Evolutionary conservation across 108 stramenopile genomes (phyloP), one percentile per base, ranked within the genome.

Genomic region (Poteriospumella lacustris): DNA sequence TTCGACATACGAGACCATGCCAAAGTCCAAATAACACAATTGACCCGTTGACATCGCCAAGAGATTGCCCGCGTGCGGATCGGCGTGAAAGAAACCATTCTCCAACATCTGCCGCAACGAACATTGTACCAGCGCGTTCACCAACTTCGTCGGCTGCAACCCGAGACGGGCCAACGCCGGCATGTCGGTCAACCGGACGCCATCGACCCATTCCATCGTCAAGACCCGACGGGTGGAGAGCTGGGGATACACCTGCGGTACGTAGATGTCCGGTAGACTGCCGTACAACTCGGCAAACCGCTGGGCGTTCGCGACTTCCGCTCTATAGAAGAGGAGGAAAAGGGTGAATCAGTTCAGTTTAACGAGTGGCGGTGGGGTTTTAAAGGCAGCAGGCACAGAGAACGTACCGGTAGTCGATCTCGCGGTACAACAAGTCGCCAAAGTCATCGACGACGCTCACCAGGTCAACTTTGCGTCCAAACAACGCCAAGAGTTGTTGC

Each of bases 251-350:
- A 97, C 81, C 80, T 93, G 92, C 0, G 96, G 96, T 33, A 95
- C 95, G 80, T 91, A 94, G 0, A 97, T 91, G 34, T 88, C 87
- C 89, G 42, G 91, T 36, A 94, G 90, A 15, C 88, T 90, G 0
- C 92, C 92, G 81, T 96, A 96, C 43, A 96, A 82, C 82, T 95
- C 94, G 1, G 85, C 90, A 83, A 97, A 97, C 39, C 93, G 85
- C 76, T 93, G 90, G 26, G 93, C 93, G 86, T 97, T 97, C 33
- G 92, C 92, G 58, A 92, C 93, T 87, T 97, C 96, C 28, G 94
- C 96, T 12, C 24, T 56, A 56, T 19, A 56, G 15, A 56, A 56
- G 15, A 19, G 24, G 24, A 19, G 52, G 24, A 19, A 56, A 56
- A 56, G 19, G 24, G 24, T 56, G 24, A 56, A 95, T 94, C 0